A percentile compares a stretch with the other conserved stretches of the same genome.
Evolutionary conservation across 352 stramenopile species (phyloP).

Genomic region (Blastocystis sp.): DNA sequence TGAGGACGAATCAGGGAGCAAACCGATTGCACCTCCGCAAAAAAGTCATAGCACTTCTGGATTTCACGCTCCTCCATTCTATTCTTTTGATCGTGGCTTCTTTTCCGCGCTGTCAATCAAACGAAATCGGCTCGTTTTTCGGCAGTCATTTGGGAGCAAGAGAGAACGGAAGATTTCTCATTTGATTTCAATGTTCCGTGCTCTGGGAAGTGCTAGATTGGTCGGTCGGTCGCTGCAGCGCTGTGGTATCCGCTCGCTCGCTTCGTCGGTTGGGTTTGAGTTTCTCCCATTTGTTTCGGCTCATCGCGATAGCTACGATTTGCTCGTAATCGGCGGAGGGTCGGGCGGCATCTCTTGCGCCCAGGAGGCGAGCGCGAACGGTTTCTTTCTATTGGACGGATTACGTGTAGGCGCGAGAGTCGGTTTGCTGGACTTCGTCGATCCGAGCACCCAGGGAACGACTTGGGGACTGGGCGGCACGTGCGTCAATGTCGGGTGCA

Average conservation of each 20-base stretch:
- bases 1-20: not conserved
- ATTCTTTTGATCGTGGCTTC: not conserved
- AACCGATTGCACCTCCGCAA: not conserved
- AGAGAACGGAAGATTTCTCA: slow-evolving; percentile 3
- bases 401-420: slow-evolving; percentile 78
- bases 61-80: not conserved
- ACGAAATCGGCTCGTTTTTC: not conserved
- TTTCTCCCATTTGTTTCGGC: not conserved
- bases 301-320: slow-evolving; percentile 74
- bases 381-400: not conserved
- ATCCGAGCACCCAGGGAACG: slow-evolving; percentile 85
- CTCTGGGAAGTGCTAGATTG: not conserved
- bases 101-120: too few relatives aligned
- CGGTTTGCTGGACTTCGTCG: slow-evolving; percentile 92
- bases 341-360: slow-evolving; percentile 76
- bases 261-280: slow-evolving; percentile 2
- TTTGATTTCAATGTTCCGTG: not conserved
- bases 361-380: slow-evolving; percentile 74
- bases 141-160: not conserved
- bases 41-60: slow-evolving; percentile 46
- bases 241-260: not conserved
- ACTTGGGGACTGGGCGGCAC: slow-evolving; percentile 91
- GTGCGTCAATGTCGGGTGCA: slow-evolving; percentile 98
- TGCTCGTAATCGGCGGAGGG: slow-evolving; percentile 76
- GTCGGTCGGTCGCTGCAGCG: not conserved